Conservation (phyloP, 768 basidiomycete species). For the Ramaria sp. region DNA sequence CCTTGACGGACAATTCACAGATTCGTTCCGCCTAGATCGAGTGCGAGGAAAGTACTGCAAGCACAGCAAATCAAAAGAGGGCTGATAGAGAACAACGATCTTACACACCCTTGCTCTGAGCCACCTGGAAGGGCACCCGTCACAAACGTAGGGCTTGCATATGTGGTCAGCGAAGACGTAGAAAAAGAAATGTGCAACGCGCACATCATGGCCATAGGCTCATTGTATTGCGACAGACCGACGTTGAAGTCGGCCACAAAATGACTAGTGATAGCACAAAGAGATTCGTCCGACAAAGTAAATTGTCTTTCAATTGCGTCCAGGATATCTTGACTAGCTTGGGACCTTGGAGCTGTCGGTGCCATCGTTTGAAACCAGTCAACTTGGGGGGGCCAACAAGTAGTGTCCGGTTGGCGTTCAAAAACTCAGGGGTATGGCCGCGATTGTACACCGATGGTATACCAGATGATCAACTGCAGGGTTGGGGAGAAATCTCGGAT, state of each 20-base stretch:
- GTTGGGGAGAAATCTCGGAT: not conserved
- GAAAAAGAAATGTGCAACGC: conserved; percentile 14
- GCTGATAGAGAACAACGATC: not conserved
- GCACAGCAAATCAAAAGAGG: not conserved
- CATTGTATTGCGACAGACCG: conserved; percentile 64
- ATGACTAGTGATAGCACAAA: conserved; percentile 60
- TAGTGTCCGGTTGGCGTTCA: not conserved
- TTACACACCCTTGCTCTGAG: conserved; percentile 75
- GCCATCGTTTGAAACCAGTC: not conserved
- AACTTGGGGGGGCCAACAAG: not conserved
- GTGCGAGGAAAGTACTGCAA: conserved; percentile 81
- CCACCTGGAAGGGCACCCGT: conserved; percentile 86
- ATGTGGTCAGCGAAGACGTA: not conserved
- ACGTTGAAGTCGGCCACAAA: conserved; percentile 73
- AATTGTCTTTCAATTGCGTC: conserved; percentile 67
- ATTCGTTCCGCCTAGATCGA: conserved; percentile 97
- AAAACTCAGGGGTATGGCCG: not conserved
- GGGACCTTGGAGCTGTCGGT: conserved; percentile 12
- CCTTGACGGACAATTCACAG: conserved; percentile 43
- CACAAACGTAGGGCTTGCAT: conserved; percentile 78
- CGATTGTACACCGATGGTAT: not conserved
- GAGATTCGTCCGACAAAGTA: conserved; percentile 43
- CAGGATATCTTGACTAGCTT: conserved; percentile 38
- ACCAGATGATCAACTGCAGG: not conserved
- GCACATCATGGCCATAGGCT: conserved; percentile 90